These are phyloP conservation scores for Penicillium sp. DNA, from an alignment of 2,329 filamentous ascomycete species.

Conservation along the genomic window DNA sequence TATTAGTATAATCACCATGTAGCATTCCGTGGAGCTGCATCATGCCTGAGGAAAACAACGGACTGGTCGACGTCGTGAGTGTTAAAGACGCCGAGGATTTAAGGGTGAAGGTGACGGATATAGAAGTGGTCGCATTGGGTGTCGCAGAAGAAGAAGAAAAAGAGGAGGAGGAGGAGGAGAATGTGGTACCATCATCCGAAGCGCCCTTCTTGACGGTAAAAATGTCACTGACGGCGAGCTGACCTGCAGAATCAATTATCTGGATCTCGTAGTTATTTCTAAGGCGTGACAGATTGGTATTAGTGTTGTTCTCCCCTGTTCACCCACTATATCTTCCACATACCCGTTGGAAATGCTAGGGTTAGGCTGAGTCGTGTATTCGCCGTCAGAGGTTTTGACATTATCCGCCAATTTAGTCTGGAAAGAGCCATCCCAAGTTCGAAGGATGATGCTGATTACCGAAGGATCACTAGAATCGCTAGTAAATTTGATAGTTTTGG, in stretches of 20 bases:
- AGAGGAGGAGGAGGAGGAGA: not conserved
- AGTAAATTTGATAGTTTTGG: constrained; percentile 13
- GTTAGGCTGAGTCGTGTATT: constrained; percentile 17
- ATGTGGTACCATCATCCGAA: constrained; percentile 8
- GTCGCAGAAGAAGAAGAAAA: not conserved
- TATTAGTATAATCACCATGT: constrained; percentile 1
- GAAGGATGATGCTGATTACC: constrained; percentile 14
- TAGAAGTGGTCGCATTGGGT: not conserved
- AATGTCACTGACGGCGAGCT: constrained; percentile 13
- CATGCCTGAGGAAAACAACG: constrained; percentile 13
- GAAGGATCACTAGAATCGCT: constrained; percentile 8
- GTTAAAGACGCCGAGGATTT: constrained; percentile 1
- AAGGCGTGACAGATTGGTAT: not conserved
- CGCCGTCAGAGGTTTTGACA: constrained; percentile 13
- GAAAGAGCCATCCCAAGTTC: constrained; percentile 14
- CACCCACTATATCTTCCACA: constrained; percentile 3
- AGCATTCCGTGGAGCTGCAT: constrained; percentile 6
- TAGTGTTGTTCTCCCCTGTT: not conserved
- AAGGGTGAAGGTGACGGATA: not conserved
- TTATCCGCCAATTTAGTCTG: constrained; percentile 18
- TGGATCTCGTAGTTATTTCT: constrained; percentile 14
- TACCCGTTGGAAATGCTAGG: constrained; percentile 17
- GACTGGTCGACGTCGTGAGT: constrained; percentile 4
- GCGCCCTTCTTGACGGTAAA: constrained; percentile 9
- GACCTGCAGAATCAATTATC: constrained; percentile 14